These are phyloP conservation scores for Galium porrigens DNA, from an alignment of 305 asterid genomes.

Conservation along the genomic window DNA sequence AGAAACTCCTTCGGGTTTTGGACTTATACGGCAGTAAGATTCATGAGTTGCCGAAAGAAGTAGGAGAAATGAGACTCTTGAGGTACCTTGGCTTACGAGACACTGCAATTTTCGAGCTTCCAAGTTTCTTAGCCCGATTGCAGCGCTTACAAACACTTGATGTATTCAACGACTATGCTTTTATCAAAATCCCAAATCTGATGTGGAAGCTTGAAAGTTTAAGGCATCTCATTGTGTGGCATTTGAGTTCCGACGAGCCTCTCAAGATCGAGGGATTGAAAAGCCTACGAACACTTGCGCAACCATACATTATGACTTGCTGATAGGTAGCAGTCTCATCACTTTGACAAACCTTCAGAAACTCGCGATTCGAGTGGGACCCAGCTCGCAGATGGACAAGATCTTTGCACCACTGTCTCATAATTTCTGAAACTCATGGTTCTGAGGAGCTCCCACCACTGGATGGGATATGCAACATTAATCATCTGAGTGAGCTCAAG, in stretches of 20 bases:
- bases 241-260: not conserved
- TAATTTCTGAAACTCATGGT: not conserved
- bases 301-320: not conserved
- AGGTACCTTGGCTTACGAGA: conserved; percentile 8
- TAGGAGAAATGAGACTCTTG: conserved; percentile 2
- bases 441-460: not conserved
- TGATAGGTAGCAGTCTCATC: not conserved
- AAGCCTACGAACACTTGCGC: not conserved
- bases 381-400: not conserved
- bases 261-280: conserved; percentile 2
- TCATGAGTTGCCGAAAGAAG: not conserved
- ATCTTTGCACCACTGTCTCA: not conserved
- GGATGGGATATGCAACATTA: not conserved
- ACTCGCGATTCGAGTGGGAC: not conserved
- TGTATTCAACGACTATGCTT: not conserved
- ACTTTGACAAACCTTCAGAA: not conserved
- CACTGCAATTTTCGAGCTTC: not conserved
- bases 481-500: not conserved
- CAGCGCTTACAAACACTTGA: conserved; percentile 8
- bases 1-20: conserved; percentile 5
- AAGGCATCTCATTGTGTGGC: not conserved
- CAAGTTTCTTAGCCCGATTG: not conserved
- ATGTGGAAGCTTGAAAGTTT: not conserved
- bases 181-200: not conserved
- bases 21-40: conserved; percentile 1